A percentile compares a stretch with the other conserved stretches of the same genome.
These are phyloP conservation scores for Aspergillus cavernicola DNA, from an alignment of 495 filamentous ascomycete species.

Conservation along the genomic window DNA sequence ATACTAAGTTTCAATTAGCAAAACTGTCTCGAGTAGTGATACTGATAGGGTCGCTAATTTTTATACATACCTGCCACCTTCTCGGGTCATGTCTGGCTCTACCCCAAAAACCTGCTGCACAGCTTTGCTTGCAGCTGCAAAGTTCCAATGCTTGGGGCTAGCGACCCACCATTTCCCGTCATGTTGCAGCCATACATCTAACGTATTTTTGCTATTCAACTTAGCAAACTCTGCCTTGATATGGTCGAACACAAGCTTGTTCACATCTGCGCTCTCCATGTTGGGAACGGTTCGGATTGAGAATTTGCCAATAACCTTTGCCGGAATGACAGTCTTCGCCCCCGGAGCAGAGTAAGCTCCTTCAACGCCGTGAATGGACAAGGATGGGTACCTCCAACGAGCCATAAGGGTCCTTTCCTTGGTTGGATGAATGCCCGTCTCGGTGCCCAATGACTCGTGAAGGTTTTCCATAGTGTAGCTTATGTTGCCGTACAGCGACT, in stretches of 20 bases:
- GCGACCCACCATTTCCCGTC: constrained; percentile 98
- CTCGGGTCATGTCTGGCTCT: constrained; percentile 90
- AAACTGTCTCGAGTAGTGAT: too few species aligned
- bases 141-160: constrained; percentile 97
- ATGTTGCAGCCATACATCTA: constrained; percentile 78
- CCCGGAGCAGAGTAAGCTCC: constrained; percentile 91
- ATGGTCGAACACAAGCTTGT: constrained; percentile 75
- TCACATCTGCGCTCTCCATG: constrained; percentile 90
- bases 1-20: constrained; percentile 56
- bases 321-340: constrained; percentile 97
- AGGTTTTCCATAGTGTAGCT: constrained; percentile 94
- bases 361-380: constrained; percentile 95
- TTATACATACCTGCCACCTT: constrained; percentile 74
- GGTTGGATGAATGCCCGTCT: constrained; percentile 77
- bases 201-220: constrained; percentile 83
- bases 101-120: constrained; percentile 89
- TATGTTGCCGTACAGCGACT: constrained; percentile 77
- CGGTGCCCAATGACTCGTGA: constrained; percentile 82
- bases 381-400: constrained; percentile 87
- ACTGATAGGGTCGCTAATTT: background rate
- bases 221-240: constrained; percentile 76
- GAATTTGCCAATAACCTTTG: constrained; percentile 97
- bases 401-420: constrained; percentile 92
- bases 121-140: constrained; percentile 85
- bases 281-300: constrained; percentile 95